These are phyloP conservation scores for Echinosophora koreensis DNA, from an alignment of 306 rosid species.

Conservation along the genomic window DNA sequence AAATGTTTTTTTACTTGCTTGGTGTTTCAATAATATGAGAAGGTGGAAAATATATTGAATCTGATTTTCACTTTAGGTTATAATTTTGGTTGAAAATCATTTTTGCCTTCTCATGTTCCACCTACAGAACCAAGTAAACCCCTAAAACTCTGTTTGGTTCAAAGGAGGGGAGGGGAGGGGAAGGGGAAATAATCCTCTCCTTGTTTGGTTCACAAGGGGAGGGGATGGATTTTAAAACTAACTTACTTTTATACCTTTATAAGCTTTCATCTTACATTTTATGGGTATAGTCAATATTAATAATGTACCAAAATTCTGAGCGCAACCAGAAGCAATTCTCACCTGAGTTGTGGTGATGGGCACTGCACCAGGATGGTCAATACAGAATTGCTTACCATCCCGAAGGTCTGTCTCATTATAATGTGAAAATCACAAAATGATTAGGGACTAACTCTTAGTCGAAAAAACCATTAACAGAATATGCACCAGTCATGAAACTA, in stretches of 20 bases:
- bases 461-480: constrained; percentile 17
- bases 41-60: not conserved
- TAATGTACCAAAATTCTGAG: too few species aligned
- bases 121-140: not conserved
- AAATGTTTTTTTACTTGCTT: not conserved
- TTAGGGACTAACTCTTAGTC: constrained; percentile 15
- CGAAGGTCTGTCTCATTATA: constrained; percentile 81
- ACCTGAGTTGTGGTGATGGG: constrained; percentile 94
- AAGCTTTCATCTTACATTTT: too few species aligned
- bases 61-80: not conserved
- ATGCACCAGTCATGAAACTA: constrained; percentile 24
- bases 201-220: too few species aligned
- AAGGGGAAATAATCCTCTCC: too few species aligned
- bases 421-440: constrained; percentile 41
- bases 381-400: constrained; percentile 94
- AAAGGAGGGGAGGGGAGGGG: too few species aligned
- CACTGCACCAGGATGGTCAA: constrained; percentile 97
- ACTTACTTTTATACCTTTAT: too few species aligned
- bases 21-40: not conserved
- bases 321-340: constrained; percentile 32
- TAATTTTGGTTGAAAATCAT: not conserved
- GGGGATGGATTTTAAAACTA: too few species aligned
- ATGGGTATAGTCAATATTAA: too few species aligned
- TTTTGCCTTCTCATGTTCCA: not conserved
- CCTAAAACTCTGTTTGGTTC: too few species aligned